Evolutionary conservation across 2,329 filamentous ascomycete species (phyloP).

Genomic region (Sclerotinia borealis): DNA sequence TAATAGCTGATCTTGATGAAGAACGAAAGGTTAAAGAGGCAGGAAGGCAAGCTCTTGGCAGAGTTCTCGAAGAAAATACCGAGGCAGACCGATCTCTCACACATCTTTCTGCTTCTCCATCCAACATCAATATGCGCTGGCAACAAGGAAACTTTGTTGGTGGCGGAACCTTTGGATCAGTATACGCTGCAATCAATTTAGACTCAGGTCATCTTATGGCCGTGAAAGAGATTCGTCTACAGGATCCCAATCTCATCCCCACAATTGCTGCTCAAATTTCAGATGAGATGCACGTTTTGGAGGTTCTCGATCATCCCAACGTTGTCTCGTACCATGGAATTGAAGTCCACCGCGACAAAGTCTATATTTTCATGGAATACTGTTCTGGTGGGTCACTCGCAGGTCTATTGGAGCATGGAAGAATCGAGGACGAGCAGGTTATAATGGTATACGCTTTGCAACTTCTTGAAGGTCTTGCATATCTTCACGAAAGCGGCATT

Average conservation of each 20-base stretch:
- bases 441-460: conserved; percentile 96
- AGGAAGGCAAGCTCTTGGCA: conserved; percentile 80
- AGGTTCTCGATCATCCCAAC: conserved; percentile 94
- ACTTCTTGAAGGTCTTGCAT: conserved; percentile 86
- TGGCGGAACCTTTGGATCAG: conserved; percentile 93
- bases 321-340: conserved; percentile 98
- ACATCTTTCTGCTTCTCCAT: conserved; percentile 87
- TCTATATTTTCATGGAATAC: conserved; percentile 99
- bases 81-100: conserved; percentile 94
- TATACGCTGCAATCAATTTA: conserved; percentile 95
- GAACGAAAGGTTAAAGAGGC: conserved; percentile 71
- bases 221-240: conserved; percentile 94
- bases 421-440: conserved; percentile 95
- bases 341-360: conserved; percentile 94
- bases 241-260: conserved; percentile 93
- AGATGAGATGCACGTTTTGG: conserved; percentile 94
- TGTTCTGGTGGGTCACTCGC: conserved; percentile 93
- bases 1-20: conserved; percentile 72
- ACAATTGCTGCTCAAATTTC: conserved; percentile 89
- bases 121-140: conserved; percentile 93
- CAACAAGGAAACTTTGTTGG: conserved; percentile 98
- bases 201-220: conserved; percentile 97
- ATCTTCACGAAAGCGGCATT: conserved; percentile 86
- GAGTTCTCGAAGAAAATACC: conserved; percentile 88
- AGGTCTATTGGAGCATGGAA: conserved; percentile 83